Evolutionary conservation across 1,284 basidiomycete genomes (phyloP).

Genomic region (Athelia psychrophila): DNA sequence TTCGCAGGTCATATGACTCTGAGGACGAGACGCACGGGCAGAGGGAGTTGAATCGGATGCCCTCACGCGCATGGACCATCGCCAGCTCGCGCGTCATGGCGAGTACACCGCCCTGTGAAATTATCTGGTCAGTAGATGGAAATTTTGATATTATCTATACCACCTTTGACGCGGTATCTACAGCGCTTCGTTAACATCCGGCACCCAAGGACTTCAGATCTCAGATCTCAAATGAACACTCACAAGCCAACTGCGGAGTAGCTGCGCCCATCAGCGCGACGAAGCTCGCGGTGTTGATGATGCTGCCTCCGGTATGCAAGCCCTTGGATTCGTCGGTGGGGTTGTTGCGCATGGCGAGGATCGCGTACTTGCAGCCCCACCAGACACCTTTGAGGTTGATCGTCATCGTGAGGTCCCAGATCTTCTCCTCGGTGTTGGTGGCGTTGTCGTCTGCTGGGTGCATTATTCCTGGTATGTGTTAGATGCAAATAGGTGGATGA

Average conservation of each 20-base stretch:
- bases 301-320: conserved; percentile 82
- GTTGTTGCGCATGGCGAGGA: conserved; percentile 93
- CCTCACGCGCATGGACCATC: conserved; percentile 96
- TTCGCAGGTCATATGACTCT: conserved; percentile 1
- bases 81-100: conserved; percentile 98
- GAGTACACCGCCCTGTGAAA: conserved; percentile 83
- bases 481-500: conserved; percentile 1
- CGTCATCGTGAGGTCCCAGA: conserved; percentile 93
- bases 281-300: conserved; percentile 97
- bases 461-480: conserved; percentile 73
- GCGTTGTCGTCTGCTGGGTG: conserved; percentile 93
- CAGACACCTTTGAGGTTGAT: conserved; percentile 98
- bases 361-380: conserved; percentile 98
- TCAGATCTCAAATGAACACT: conserved; percentile 27
- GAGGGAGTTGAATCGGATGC: conserved; percentile 92
- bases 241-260: conserved; percentile 94
- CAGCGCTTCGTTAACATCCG: conserved; percentile 5
- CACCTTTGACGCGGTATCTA: conserved; percentile 86
- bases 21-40: conserved; percentile 73
- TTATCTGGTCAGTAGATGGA: neutral
- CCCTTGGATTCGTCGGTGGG: conserved; percentile 79
- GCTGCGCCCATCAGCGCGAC: conserved; percentile 93
- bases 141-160: conserved; percentile 3
- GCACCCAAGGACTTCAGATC: conserved; percentile 3
- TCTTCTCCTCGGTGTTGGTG: conserved; percentile 91